Evolutionary conservation across 1,139 yeast species (phyloP).

Genomic region (Yamadazyma dendronema): DNA sequence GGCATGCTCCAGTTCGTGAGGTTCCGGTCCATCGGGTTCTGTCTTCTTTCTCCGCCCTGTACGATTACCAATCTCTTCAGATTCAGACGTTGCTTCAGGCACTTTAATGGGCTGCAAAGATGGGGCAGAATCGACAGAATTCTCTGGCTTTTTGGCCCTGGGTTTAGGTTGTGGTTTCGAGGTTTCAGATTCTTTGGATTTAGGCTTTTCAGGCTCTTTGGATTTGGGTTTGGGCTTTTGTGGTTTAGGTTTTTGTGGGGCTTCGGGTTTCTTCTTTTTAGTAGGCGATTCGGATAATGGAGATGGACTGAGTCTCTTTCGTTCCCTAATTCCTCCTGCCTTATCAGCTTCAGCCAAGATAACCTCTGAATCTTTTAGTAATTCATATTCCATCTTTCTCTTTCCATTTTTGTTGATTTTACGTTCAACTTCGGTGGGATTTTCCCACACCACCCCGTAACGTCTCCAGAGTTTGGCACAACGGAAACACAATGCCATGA

Average conservation of each 20-base stretch:
- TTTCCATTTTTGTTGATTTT: slow-evolving; percentile 49
- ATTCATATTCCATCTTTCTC: slow-evolving; percentile 67
- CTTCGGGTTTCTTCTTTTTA: slow-evolving; percentile 8
- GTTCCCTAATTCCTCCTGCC: slow-evolving; percentile 3
- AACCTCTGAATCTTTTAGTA: slow-evolving; percentile 60
- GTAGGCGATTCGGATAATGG: slow-evolving; percentile 6
- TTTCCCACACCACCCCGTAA: slow-evolving; percentile 88
- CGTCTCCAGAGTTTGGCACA: slow-evolving; percentile 92
- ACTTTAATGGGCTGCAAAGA: not conserved
- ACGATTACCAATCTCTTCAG: no score
- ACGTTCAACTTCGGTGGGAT: slow-evolving; percentile 65
- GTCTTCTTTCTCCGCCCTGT: no score
- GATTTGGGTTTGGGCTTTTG: not conserved
- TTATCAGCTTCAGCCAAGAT: slow-evolving; percentile 49
- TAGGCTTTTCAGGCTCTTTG: not conserved
- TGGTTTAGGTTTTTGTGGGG: not conserved
- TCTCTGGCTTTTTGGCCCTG: not conserved
- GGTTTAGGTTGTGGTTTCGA: not conserved
- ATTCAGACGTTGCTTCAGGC: slow-evolving; percentile 1
- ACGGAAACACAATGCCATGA: slow-evolving; percentile 68
- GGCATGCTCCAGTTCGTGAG: slow-evolving; percentile 10
- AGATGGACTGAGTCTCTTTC: slow-evolving; percentile 10
- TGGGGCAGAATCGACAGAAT: no score
- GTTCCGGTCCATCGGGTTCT: slow-evolving; percentile 1
- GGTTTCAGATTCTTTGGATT: no score